Evolutionary conservation across 1,139 yeast genomes (phyloP).

Genomic region (Zygosaccharomyces pseudobailii): DNA sequence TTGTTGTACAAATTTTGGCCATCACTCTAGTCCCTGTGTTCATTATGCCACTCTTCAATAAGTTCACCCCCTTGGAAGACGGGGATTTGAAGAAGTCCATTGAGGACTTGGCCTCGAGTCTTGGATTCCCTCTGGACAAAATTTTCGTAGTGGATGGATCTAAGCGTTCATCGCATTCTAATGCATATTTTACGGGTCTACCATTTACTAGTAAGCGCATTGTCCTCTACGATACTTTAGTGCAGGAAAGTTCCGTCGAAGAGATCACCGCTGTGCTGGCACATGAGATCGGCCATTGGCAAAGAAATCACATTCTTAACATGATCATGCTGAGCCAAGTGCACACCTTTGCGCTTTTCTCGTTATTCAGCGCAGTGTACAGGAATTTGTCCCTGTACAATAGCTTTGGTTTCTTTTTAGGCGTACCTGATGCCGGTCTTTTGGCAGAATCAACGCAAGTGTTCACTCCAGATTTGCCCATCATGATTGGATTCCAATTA

Average conservation of each 20-base stretch:
- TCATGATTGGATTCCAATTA: conserved; percentile 72
- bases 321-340: conserved; percentile 60
- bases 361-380: conserved; percentile 72
- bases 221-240: conserved; percentile 85
- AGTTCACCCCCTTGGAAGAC: conserved; percentile 81
- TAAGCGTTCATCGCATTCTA: conserved; percentile 90
- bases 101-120: conserved; percentile 68
- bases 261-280: conserved; percentile 94
- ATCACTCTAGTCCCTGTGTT: conserved; percentile 74
- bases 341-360: conserved; percentile 60
- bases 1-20: conserved; percentile 64
- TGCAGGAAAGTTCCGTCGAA: conserved; percentile 66
- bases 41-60: conserved; percentile 89
- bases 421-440: conserved; percentile 11
- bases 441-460: conserved; percentile 20
- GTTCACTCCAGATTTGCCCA: conserved; percentile 49
- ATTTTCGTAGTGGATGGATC: conserved; percentile 92
- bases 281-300: conserved; percentile 98
- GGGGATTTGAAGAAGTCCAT: conserved; percentile 83
- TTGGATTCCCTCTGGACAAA: conserved; percentile 80
- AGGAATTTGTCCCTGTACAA: conserved; percentile 70
- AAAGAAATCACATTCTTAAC: conserved; percentile 74
- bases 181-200: conserved; percentile 90
- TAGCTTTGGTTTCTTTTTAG: conserved; percentile 66
- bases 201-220: conserved; percentile 92